Evolutionary conservation across 192 early-diverging fungal genomes (phyloP).

Genomic region (Backusella psychrophila): DNA sequence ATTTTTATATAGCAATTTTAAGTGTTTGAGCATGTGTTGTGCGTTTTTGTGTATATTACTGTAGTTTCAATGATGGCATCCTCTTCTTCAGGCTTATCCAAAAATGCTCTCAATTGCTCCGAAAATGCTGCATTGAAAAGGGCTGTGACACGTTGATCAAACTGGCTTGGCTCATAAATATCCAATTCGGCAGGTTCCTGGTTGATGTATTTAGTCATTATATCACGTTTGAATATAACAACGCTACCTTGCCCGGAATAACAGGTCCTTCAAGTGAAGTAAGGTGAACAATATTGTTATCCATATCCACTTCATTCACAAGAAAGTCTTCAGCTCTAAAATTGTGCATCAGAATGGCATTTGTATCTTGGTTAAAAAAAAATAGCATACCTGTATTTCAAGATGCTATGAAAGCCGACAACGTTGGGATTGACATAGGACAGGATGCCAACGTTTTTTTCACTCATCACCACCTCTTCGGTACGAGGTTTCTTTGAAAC

Average conservation of each 20-base stretch:
- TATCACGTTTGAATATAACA: background rate
- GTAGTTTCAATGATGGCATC: slow-evolving; percentile 18
- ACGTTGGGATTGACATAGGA: slow-evolving; percentile 17
- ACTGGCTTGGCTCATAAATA: background rate
- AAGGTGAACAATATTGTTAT: slow-evolving; percentile 71
- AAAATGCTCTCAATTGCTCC: slow-evolving; percentile 23
- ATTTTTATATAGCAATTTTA: background rate
- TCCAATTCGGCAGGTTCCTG: background rate
- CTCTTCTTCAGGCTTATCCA: slow-evolving; percentile 23
- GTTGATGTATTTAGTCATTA: background rate
- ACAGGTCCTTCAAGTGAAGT: slow-evolving; percentile 29
- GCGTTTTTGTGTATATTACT: slow-evolving; percentile 2
- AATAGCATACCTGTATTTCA: slow-evolving; percentile 22
- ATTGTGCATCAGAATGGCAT: background rate
- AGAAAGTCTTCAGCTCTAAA: slow-evolving; percentile 84
- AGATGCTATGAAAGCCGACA: slow-evolving; percentile 19
- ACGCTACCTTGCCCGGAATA: background rate
- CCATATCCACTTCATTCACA: slow-evolving; percentile 85
- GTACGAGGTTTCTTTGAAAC: background rate
- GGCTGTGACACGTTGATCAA: slow-evolving; percentile 25
- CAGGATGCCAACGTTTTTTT: slow-evolving; percentile 17
- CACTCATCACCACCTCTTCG: background rate
- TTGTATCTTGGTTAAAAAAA: no score
- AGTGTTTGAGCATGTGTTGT: no score
- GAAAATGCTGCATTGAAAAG: slow-evolving; percentile 11